Percentiles rank a stretch among this genome's conserved stretches.
These are phyloP conservation scores for Anisodus tanguticus DNA, from an alignment of 257 asterid genomes.

Conservation along the genomic window DNA sequence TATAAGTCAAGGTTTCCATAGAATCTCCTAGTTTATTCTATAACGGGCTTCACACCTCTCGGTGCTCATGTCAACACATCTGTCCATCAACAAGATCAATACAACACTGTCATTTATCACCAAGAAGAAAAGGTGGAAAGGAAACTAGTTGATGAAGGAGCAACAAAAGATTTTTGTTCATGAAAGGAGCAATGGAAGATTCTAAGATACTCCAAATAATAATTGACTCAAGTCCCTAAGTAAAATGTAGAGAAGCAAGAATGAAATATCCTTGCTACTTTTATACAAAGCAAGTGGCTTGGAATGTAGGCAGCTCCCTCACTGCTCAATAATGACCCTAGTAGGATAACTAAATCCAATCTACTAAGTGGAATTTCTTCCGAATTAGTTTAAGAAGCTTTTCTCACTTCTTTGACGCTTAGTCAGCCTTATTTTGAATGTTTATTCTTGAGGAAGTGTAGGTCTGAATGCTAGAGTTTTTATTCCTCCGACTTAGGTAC, in stretches of 20 bases:
- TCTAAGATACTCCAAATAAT: background rate
- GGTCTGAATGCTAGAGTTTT: background rate
- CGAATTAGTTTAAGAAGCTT: background rate
- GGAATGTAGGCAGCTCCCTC: slow-evolving; percentile 1
- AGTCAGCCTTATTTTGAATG: background rate
- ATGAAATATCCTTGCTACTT: background rate
- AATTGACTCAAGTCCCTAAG: background rate
- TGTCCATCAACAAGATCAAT: background rate
- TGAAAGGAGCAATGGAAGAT: background rate
- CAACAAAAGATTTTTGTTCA: slow-evolving; percentile 19
- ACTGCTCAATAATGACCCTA: background rate
- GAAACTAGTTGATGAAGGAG: background rate
- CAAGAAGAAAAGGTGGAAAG: background rate
- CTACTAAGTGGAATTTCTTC: background rate
- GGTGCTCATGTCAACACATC: background rate
- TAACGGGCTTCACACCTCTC: background rate
- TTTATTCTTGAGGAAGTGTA: background rate
- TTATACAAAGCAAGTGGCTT: background rate
- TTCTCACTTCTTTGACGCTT: background rate
- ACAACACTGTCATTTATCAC: background rate
- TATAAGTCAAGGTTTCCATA: slow-evolving; percentile 5
- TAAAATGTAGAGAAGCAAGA: slow-evolving; percentile 19
- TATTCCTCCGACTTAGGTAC: background rate
- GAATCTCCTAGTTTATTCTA: background rate
- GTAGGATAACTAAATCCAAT: background rate